Percentiles rank a stretch among this genome's conserved stretches.
These are phyloP conservation scores for Leccinum subtestaceum DNA, from an alignment of 768 basidiomycete species.

Conservation along the genomic window DNA sequence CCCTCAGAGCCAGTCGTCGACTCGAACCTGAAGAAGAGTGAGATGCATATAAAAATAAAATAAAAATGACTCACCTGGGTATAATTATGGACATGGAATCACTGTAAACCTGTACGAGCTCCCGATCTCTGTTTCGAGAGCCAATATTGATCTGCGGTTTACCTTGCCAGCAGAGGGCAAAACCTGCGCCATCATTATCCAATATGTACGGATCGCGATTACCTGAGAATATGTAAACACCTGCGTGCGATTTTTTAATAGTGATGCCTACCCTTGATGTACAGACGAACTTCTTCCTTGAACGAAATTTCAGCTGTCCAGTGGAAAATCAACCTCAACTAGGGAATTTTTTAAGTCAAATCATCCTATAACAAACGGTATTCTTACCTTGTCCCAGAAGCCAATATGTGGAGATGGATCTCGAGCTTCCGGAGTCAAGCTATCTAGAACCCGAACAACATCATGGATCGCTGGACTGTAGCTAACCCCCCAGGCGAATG, in stretches of 20 bases:
- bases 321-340: conserved; percentile 80
- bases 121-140: conserved; percentile 64
- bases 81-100: conserved; percentile 80
- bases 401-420: conserved; percentile 83
- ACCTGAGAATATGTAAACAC: conserved; percentile 44
- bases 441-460: conserved; percentile 78
- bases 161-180: conserved; percentile 82
- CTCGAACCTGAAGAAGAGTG: conserved; percentile 22
- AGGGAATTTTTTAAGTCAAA: conserved; percentile 5
- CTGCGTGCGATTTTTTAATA: neutral
- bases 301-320: conserved; percentile 75
- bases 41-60: neutral
- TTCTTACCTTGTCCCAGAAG: conserved; percentile 90
- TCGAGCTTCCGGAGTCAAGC: conserved; percentile 68
- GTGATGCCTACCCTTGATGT: conserved; percentile 73
- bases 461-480: conserved; percentile 86
- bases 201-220: conserved; percentile 77
- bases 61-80: conserved; percentile 63
- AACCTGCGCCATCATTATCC: conserved; percentile 74
- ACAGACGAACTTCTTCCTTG: conserved; percentile 65
- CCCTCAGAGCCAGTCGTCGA: conserved; percentile 1
- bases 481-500: conserved; percentile 87
- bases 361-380: neutral
- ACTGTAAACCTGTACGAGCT: conserved; percentile 80
- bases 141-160: conserved; percentile 69